Percentiles rank a stretch among this genome's conserved stretches.
Conservation (phyloP, 108 stramenopile species). For the Cyclotella choctawhatcheeana region DNA sequence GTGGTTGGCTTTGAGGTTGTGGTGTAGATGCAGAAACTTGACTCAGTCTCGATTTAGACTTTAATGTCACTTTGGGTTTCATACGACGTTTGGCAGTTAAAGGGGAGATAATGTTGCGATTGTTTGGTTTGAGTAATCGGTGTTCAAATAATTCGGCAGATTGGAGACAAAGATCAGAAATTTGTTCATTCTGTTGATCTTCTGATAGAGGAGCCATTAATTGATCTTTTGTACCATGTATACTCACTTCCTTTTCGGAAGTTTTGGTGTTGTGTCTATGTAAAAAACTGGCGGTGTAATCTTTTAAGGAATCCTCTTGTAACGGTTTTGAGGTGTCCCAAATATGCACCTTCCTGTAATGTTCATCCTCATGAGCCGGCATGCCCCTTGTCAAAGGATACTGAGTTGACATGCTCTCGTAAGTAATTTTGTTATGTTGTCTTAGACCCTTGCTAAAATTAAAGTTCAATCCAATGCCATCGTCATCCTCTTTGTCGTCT, state of each 20-base stretch:
- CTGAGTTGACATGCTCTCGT: conserved; percentile 18
- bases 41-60: conserved; percentile 51
- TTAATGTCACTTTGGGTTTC: conserved; percentile 73
- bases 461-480: conserved; percentile 31
- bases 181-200: conserved; percentile 12
- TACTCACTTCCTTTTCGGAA: background rate
- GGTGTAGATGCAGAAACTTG: background rate
- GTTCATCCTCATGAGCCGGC: background rate
- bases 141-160: conserved; percentile 63
- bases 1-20: conserved; percentile 30
- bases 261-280: conserved; percentile 6
- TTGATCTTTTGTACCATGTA: background rate
- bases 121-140: conserved; percentile 63
- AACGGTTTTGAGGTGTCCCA: too few species aligned
- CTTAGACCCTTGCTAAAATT: conserved; percentile 11
- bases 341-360: background rate
- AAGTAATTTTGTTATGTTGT: background rate
- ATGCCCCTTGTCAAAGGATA: conserved; percentile 2
- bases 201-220: background rate
- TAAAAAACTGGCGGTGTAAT: conserved; percentile 29
- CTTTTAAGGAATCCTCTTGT: conserved; percentile 23
- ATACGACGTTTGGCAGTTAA: conserved; percentile 83
- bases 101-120: conserved; percentile 76
- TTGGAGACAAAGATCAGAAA: conserved; percentile 32
- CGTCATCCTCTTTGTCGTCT: conserved; percentile 13